These are phyloP conservation scores for Cercospora canescens DNA, from an alignment of 2,329 filamentous ascomycete species.

Conservation along the genomic window DNA sequence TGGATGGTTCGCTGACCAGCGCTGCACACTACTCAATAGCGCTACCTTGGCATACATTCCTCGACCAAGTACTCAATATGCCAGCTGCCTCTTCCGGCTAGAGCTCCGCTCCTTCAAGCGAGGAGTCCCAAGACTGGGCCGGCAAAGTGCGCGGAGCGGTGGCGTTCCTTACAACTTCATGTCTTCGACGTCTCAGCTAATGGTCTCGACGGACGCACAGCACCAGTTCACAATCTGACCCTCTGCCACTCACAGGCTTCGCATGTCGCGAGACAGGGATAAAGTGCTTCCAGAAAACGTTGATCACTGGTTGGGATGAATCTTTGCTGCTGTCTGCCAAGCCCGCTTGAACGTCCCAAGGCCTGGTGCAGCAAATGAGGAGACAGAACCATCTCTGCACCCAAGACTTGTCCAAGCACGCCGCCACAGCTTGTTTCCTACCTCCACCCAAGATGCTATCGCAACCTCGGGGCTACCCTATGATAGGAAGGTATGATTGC, in stretches of 20 bases:
- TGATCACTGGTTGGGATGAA: background rate
- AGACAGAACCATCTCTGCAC: background rate
- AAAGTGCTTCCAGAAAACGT: background rate
- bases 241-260: background rate
- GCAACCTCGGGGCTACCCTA: slow-evolving; percentile 7
- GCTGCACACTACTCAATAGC: slow-evolving; percentile 5
- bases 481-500: slow-evolving; percentile 21
- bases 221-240: background rate
- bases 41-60: background rate
- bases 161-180: slow-evolving; percentile 5
- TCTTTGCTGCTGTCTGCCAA: slow-evolving; percentile 4
- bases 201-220: background rate
- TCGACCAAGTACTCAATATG: background rate
- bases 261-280: background rate
- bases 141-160: background rate
- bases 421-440: background rate
- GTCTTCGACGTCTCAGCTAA: background rate
- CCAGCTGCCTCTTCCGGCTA: slow-evolving; percentile 10
- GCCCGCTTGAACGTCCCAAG: slow-evolving; percentile 7
- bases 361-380: slow-evolving; percentile 2
- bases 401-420: slow-evolving; percentile 6
- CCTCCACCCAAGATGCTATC: background rate
- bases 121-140: background rate
- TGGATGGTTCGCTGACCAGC: background rate
- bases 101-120: background rate